Percentiles rank a stretch among this genome's conserved stretches.
Evolutionary conservation across 2,329 filamentous ascomycete species (phyloP).

Genomic region (Nemania sp.): DNA sequence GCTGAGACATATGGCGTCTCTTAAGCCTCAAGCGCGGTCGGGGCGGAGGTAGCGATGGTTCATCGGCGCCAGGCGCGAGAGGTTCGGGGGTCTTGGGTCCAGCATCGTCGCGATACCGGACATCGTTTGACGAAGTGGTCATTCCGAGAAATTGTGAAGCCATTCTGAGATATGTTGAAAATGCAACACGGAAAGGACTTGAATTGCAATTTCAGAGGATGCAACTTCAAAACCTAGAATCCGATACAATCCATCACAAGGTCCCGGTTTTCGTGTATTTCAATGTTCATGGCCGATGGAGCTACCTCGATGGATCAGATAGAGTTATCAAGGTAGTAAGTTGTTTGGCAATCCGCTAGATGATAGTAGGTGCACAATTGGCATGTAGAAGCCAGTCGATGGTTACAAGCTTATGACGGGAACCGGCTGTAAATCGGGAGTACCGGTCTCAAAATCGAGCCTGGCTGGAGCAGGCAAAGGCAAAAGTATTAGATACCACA

Average conservation of each 20-base stretch:
- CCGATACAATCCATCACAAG: slow-evolving; percentile 24
- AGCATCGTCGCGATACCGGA: slow-evolving; percentile 43
- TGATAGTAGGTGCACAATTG: neutral
- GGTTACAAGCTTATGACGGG: slow-evolving; percentile 6
- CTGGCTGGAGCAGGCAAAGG: slow-evolving; percentile 1
- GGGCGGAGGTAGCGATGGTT: slow-evolving; percentile 50
- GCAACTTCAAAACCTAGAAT: slow-evolving; percentile 14
- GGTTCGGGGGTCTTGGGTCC: slow-evolving; percentile 59
- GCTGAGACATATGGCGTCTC: slow-evolving; percentile 56
- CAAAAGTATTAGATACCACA: slow-evolving; percentile 16
- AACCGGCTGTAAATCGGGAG: too few relatives aligned
- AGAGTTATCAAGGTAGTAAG: slow-evolving; percentile 3
- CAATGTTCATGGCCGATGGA: slow-evolving; percentile 20
- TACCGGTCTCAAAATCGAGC: neutral
- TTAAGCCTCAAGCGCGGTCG: slow-evolving; percentile 59
- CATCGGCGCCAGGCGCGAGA: slow-evolving; percentile 40
- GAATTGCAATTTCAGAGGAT: slow-evolving; percentile 14
- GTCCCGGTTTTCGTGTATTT: slow-evolving; percentile 13
- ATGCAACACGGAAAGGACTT: slow-evolving; percentile 2
- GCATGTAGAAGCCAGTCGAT: neutral
- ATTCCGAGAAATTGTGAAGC: slow-evolving; percentile 50
- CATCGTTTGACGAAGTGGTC: slow-evolving; percentile 49
- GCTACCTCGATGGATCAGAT: neutral
- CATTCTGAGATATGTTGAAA: slow-evolving; percentile 37
- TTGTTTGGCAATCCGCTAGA: slow-evolving; percentile 12